Evolutionary conservation across 2,329 filamentous ascomycete genomes (phyloP), one percentile per base, ranked within the genome.

Genomic region (Verticillium isaacii): DNA sequence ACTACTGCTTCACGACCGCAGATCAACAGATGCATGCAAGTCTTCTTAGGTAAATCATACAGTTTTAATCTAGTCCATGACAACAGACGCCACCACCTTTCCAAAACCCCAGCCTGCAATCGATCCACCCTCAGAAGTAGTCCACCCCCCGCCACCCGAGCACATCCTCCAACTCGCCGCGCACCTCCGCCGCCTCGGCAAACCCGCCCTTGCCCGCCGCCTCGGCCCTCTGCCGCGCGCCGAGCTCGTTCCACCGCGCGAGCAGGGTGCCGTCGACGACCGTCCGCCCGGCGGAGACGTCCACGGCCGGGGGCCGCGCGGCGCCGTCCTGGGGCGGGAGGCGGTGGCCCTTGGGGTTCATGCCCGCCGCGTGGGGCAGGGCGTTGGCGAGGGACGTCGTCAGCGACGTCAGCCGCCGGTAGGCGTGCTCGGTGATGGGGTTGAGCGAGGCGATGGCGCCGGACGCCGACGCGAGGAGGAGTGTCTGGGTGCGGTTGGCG

Each of bases 261-360:
- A 97, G 73, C 50, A 97, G 70, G n/a, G 82, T 83, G 0, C 92
- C 93, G 72, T 97, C 93, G 4, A 97, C 83, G 59, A 96, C 84
- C 2, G 85, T 87, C 19, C 90, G 80, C 1, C 85, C 85, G 0
- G 82, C 84, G 66, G 77, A 84, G 61, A 80, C 81, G 58, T 88
- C 85, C 1, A 88, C 84, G 15, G 81, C 84, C 0, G 84, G 77
- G 6, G 70, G 74, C 62, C 63, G 78, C 70, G 73, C 83, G 72
- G 71, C 82, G 73, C 72, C 82, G 66, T 75, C 73, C 11, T 67
- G 82, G 72, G 69, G 85, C 57, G 64, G 64, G 12, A 80, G 80
- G 15, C 95, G 84, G 76, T 94, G 91, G 0, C 88, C 91, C 61
- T 90, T 87, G 2, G 92, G 90, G 74, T 98, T 98, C 58, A 97